phyloP scores from a whole-genome alignment of 331 rosid species.

The Spiraea crenata region DNA sequence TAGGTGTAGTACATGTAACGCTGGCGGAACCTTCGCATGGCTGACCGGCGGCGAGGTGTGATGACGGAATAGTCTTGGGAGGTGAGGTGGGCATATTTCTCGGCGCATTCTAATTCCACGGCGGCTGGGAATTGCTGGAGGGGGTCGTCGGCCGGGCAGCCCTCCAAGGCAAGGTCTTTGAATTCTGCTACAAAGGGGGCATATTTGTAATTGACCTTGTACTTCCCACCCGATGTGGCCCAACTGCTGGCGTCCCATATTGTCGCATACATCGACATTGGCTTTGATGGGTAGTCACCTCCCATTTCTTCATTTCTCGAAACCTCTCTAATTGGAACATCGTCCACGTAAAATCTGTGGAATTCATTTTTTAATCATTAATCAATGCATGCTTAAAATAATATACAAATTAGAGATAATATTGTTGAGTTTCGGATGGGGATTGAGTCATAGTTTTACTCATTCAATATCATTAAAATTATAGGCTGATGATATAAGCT shows the following conservation, averaged over 20 bases:
- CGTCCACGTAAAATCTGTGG: conserved; percentile 87
- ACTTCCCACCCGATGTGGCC: conserved; percentile 88
- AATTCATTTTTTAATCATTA: neutral
- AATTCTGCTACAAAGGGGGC: conserved; percentile 84
- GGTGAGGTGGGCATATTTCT: conserved; percentile 27
- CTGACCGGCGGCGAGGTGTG: conserved; percentile 37
- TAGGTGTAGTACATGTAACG: conserved; percentile 83
- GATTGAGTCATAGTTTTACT: neutral
- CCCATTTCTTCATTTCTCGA: conserved; percentile 71
- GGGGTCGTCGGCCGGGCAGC: conserved; percentile 68
- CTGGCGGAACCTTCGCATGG: conserved; percentile 70
- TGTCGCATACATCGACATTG: conserved; percentile 83
- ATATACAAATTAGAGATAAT: too few species aligned
- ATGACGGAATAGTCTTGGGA: conserved; percentile 48
- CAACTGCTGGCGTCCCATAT: conserved; percentile 97
- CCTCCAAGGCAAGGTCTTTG: conserved; percentile 76
- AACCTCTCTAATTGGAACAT: conserved; percentile 85
- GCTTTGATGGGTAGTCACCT: conserved; percentile 80
- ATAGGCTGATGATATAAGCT: neutral
- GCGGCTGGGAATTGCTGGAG: conserved; percentile 41
- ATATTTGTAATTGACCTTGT: conserved; percentile 76
- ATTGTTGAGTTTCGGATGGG: too few species aligned
- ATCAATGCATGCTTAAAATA: neutral
- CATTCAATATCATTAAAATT: neutral
- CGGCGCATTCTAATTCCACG: conserved; percentile 33